Conservation (phyloP, 2,329 filamentous ascomycete genomes). For the Chaetomium olivaceum region DNA sequence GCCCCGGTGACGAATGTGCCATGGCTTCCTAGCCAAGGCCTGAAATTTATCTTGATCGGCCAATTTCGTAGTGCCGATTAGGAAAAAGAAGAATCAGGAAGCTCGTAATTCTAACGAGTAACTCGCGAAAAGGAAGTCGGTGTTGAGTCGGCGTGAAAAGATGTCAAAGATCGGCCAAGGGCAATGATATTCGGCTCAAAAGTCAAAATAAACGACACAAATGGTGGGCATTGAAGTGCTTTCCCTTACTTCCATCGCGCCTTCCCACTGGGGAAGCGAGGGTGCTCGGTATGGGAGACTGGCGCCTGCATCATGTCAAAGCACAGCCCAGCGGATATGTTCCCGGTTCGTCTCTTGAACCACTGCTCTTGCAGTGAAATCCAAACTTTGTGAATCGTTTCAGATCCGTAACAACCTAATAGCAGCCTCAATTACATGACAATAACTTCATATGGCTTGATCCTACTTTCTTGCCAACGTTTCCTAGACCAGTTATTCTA, state of each 20-base stretch:
- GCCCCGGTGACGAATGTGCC: conserved; percentile 12
- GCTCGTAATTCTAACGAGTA: neutral
- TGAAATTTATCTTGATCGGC: neutral
- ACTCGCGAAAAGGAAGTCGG: neutral
- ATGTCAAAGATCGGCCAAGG: neutral
- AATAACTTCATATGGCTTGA: too few species aligned
- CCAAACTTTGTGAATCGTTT: too few species aligned
- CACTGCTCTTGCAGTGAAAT: too few species aligned
- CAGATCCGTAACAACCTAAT: too few species aligned
- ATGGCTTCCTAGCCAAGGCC: neutral
- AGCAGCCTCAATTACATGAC: too few species aligned
- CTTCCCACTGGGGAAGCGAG: conserved; percentile 6
- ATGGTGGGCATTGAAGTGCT: neutral
- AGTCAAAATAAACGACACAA: neutral
- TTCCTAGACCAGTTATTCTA: too few species aligned
- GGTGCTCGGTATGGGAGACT: neutral
- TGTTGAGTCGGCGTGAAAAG: neutral
- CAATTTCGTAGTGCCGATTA: too few species aligned
- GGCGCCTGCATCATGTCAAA: neutral
- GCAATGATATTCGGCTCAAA: neutral
- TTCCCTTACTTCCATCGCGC: neutral
- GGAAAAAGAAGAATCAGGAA: neutral
- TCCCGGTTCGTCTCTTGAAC: too few species aligned
- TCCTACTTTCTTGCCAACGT: too few species aligned
- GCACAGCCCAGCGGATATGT: neutral